Conservation (phyloP, 2,329 filamentous ascomycete species). For the Penicillium sumatraense region DNA sequence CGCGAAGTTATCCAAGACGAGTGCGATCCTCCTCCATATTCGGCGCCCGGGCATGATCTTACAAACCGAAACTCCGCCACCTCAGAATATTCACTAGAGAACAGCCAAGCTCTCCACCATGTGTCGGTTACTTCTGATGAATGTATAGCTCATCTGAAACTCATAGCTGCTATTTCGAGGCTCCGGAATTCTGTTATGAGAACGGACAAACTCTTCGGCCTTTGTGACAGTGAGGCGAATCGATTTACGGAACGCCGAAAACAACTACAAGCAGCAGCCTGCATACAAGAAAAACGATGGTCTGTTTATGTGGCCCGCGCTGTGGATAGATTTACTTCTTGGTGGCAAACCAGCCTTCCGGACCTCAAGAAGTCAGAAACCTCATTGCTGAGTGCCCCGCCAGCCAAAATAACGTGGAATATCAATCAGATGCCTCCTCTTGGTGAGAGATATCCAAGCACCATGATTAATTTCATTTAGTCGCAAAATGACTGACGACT, state of each 20-base stretch:
- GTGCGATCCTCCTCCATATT: too few relatives aligned
- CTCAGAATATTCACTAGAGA: too few relatives aligned
- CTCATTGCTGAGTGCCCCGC: too few relatives aligned
- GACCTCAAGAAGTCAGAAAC: constrained; percentile 17
- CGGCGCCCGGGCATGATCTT: too few relatives aligned
- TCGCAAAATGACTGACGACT: too few relatives aligned
- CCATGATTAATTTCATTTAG: constrained; percentile 12
- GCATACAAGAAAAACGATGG: constrained; percentile 74
- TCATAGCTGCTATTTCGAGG: constrained; percentile 1
- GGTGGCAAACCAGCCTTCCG: constrained; percentile 58
- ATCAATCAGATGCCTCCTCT: constrained; percentile 60
- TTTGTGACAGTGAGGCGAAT: background rate
- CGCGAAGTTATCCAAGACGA: too few relatives aligned
- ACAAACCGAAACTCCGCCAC: too few relatives aligned
- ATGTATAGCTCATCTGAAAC: constrained; percentile 2
- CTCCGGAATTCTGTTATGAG: background rate
- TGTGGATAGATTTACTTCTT: constrained; percentile 68
- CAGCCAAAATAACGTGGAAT: constrained; percentile 42
- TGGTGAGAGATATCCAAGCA: constrained; percentile 53
- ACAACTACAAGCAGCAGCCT: constrained; percentile 35
- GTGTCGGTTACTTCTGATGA: background rate
- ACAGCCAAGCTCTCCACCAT: too few relatives aligned
- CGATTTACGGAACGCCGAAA: background rate
- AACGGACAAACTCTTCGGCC: constrained; percentile 3
- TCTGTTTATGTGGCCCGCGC: constrained; percentile 70